phyloP scores from a whole-genome alignment of 2,329 filamentous ascomycete genomes.

The Phyllosticta capitalensis region DNA sequence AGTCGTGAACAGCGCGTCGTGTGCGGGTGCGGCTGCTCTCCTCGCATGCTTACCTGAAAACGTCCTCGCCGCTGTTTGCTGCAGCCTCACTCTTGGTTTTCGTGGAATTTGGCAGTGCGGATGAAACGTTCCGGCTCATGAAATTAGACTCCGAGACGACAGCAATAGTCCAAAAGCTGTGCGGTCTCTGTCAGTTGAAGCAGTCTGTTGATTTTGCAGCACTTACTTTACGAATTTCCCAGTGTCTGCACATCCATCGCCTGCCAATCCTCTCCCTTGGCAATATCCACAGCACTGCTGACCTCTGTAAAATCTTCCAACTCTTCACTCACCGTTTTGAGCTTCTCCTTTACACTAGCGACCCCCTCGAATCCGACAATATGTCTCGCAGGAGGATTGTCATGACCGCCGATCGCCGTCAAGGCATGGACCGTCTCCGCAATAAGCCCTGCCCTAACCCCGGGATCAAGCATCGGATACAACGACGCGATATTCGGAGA shows the following conservation, averaged over 20 bases:
- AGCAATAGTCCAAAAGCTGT: no score
- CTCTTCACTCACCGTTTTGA: slow-evolving; percentile 93
- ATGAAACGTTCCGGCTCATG: not conserved
- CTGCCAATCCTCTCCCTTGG: slow-evolving; percentile 15
- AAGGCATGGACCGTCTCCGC: slow-evolving; percentile 86
- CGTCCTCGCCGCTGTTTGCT: not conserved
- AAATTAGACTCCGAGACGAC: no score
- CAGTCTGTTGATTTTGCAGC: not conserved
- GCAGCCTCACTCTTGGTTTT: not conserved
- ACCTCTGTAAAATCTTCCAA: slow-evolving; percentile 92
- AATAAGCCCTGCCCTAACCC: slow-evolving; percentile 63
- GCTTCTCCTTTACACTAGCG: slow-evolving; percentile 82
- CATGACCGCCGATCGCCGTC: slow-evolving; percentile 85
- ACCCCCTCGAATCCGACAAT: slow-evolving; percentile 89
- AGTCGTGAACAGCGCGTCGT: no score
- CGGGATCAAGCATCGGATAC: slow-evolving; percentile 60
- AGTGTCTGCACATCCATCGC: slow-evolving; percentile 1
- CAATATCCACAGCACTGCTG: slow-evolving; percentile 73
- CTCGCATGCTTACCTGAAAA: not conserved
- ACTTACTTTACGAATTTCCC: not conserved
- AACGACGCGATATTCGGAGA: slow-evolving; percentile 50
- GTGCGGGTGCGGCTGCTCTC: not conserved
- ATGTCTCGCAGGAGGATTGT: slow-evolving; percentile 88
- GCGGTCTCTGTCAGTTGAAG: no score
- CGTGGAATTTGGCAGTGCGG: not conserved